A percentile compares a stretch with the other conserved stretches of the same genome.
These are phyloP conservation scores for Paramecium octaurelia DNA, from an alignment of 73 alveolate genomes.

Conservation along the genomic window DNA sequence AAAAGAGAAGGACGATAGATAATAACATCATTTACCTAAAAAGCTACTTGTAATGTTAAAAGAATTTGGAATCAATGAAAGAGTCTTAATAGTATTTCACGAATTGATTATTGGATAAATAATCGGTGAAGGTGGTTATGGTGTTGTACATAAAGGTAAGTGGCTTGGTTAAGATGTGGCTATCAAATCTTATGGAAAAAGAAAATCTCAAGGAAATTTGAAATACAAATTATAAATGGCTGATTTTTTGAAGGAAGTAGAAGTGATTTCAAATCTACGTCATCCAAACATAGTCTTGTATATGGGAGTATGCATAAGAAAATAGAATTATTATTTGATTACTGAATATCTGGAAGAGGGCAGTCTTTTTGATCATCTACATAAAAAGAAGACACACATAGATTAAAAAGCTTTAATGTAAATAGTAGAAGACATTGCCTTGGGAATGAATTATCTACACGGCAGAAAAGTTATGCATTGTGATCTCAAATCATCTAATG, in stretches of 20 bases:
- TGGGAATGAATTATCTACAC: slow-evolving; percentile 89
- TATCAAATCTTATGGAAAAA: slow-evolving; percentile 80
- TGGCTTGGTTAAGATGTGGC: slow-evolving; percentile 90
- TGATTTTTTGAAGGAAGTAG: slow-evolving; percentile 91
- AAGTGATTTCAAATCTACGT: slow-evolving; percentile 83
- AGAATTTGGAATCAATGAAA: slow-evolving; percentile 58
- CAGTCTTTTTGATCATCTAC: slow-evolving; percentile 75
- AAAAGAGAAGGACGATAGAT: not conserved
- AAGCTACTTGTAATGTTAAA: not conserved
- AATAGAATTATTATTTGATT: slow-evolving; percentile 84
- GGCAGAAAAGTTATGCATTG: slow-evolving; percentile 91
- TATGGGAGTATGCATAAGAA: slow-evolving; percentile 87
- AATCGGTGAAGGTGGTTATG: slow-evolving; percentile 87
- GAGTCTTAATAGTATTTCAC: not conserved
- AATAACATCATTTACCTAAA: not conserved
- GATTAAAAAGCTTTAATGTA: slow-evolving; percentile 75
- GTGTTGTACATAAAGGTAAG: slow-evolving; percentile 82
- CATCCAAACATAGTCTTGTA: slow-evolving; percentile 93
- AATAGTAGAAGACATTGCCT: slow-evolving; percentile 89
- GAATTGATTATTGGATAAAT: slow-evolving; percentile 41
- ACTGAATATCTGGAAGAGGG: slow-evolving; percentile 81
- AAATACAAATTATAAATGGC: slow-evolving; percentile 68
- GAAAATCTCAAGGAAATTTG: slow-evolving; percentile 61
- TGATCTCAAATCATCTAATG: slow-evolving; percentile 89
- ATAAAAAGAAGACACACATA: slow-evolving; percentile 63